Base-by-base conservation (phyloP, 164 flowering plant genomes). In the Houttuynia cordata region DNA sequence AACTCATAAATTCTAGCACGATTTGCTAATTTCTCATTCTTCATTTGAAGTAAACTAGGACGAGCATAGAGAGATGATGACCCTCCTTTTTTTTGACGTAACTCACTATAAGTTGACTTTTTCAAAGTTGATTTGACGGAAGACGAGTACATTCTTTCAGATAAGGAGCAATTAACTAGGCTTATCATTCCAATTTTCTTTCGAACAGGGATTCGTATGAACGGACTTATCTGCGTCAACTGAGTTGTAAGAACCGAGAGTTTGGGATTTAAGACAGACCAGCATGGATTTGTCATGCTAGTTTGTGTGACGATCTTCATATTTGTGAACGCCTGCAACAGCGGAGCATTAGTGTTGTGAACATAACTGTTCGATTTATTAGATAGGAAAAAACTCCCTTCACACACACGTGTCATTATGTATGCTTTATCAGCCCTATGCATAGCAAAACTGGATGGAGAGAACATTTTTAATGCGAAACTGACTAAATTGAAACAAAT, bases 21-120 rank as follows among this genome's bases (percentile, higher is more conserved):
- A 24, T 78, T 88, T 5, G 72, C 96, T 24, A 70, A 56, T 67
- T 74, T 82, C 42, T 88, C 95, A 45, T 83, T 86, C 72, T 82
- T 90, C 90, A 86, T 89, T 41, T 89, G 80, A 20, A 70, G 67
- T 69, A 92, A 82, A 71, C 94, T 87, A 49, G 98, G 96, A 62
- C 87, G 88, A 67, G 73, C 64, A 71, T 83, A 87, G 56, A 87
- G 77, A 39, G 96, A 83, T 22, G 86, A 24, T 14, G 58, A 66
- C 24, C 73, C 70, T 15, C 69, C 72, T 61, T 65, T 76, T 34
- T 73, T 76, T 54, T 59, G 59, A 49, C 66, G 72, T 61, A 54
- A 56, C 30, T 66, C 68, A 22, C 24, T 51, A 30, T 66, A 58
- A n/a, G 68, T 66, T 17, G 66, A 30, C 54, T 69, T 77, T 42